Evolutionary conservation across 768 basidiomycete genomes (phyloP).

Genomic region (Amylocystis lapponica): DNA sequence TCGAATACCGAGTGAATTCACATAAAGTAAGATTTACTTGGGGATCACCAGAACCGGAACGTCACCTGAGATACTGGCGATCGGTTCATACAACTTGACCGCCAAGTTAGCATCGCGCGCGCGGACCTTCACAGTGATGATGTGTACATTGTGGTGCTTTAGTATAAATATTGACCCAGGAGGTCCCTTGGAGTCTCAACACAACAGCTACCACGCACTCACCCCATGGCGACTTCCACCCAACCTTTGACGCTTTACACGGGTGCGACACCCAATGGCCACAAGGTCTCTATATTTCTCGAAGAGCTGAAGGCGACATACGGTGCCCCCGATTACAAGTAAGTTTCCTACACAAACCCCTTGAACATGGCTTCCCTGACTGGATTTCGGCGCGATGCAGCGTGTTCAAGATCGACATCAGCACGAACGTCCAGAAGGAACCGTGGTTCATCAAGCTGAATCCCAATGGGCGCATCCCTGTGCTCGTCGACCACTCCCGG

Average conservation of each 20-base stretch:
- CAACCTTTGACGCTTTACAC: conserved; percentile 26
- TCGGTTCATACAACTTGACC: too few species aligned
- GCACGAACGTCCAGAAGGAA: conserved; percentile 72
- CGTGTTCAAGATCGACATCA: conserved; percentile 48
- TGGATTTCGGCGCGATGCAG: conserved; percentile 26
- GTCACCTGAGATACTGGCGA: too few species aligned
- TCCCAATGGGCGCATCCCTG: conserved; percentile 71
- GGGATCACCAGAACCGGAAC: too few species aligned
- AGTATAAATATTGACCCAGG: too few species aligned
- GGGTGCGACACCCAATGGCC: conserved; percentile 49
- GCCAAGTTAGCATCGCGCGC: too few species aligned
- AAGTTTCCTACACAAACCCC: conserved; percentile 5
- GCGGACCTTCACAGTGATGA: too few species aligned
- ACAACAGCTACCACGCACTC: too few species aligned
- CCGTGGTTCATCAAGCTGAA: conserved; percentile 73
- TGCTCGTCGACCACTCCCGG: conserved; percentile 54
- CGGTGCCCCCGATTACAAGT: conserved; percentile 45
- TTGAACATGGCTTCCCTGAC: neutral
- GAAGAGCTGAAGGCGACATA: conserved; percentile 51
- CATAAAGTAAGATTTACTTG: too few species aligned
- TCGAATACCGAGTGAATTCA: too few species aligned
- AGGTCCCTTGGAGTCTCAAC: too few species aligned
- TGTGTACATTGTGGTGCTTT: too few species aligned
- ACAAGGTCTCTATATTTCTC: conserved; percentile 46
- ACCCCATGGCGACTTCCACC: too few species aligned